A percentile compares a stretch with the other conserved stretches of the same genome.
phyloP scores from a whole-genome alignment of 176 grass and related monocot genomes.

The Paspalum vaginatum region DNA sequence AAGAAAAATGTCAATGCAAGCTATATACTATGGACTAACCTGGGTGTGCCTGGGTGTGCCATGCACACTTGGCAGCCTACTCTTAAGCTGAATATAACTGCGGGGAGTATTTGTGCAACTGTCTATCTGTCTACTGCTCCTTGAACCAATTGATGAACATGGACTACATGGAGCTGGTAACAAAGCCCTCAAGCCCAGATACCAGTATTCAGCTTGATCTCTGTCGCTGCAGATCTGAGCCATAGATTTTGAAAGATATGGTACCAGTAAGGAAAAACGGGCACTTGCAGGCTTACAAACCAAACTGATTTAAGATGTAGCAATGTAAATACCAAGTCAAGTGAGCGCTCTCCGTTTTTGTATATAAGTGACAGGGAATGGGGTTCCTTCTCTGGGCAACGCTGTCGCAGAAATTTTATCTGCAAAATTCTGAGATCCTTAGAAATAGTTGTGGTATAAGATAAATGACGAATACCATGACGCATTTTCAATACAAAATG shows the following conservation, averaged over 20 bases:
- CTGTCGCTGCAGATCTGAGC: constrained; percentile 86
- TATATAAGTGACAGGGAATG: constrained; percentile 89
- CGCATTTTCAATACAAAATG: constrained; percentile 1
- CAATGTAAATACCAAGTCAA: constrained; percentile 78
- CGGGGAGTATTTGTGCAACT: constrained; percentile 74
- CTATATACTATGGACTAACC: constrained; percentile 51
- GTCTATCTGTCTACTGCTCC: constrained; percentile 56
- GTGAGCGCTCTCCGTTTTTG: constrained; percentile 67
- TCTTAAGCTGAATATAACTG: constrained; percentile 62
- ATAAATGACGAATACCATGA: background rate
- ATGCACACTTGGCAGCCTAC: constrained; percentile 50
- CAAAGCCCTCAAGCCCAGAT: constrained; percentile 72
- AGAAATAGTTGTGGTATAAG: constrained; percentile 1
- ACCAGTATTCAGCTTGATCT: constrained; percentile 88
- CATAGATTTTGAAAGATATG: constrained; percentile 20
- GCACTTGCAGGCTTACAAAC: constrained; percentile 6
- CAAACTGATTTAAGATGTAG: constrained; percentile 27
- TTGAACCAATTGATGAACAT: constrained; percentile 50
- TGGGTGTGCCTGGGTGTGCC: constrained; percentile 71
- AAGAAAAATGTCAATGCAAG: background rate
- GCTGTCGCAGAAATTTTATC: constrained; percentile 82
- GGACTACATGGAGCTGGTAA: constrained; percentile 59
- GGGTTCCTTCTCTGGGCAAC: constrained; percentile 70
- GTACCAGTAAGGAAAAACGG: background rate
- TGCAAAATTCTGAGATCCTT: constrained; percentile 46